Percentiles rank a stretch among this genome's conserved stretches.
phyloP scores from a whole-genome alignment of 331 rosid genomes.

The Pyracantha coccinea region DNA sequence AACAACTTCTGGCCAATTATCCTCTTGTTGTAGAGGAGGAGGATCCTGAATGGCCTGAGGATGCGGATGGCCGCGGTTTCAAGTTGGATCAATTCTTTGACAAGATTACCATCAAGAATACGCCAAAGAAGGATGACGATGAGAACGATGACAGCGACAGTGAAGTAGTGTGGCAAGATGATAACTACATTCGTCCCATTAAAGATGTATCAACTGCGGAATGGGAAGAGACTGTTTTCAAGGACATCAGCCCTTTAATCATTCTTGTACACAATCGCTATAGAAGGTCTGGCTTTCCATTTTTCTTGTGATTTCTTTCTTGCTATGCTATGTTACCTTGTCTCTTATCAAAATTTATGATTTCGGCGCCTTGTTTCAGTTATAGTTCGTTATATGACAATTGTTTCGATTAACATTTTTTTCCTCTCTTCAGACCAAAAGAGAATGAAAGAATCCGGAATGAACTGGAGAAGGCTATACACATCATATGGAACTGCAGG shows the following conservation, averaged over 20 bases:
- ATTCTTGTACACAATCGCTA: constrained; percentile 77
- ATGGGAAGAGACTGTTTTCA: constrained; percentile 89
- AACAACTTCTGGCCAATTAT: constrained; percentile 59
- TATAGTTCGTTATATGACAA: neutral
- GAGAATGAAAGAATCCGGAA: constrained; percentile 58
- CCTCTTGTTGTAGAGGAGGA: constrained; percentile 90
- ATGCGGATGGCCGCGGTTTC: constrained; percentile 21
- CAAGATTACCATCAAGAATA: constrained; percentile 74
- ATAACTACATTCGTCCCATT: constrained; percentile 77
- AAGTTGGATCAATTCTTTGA: constrained; percentile 76
- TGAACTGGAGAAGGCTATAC: constrained; percentile 71
- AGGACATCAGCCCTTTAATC: constrained; percentile 84
- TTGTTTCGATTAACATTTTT: neutral
- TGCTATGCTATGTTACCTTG: neutral
- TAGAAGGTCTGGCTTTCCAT: constrained; percentile 44
- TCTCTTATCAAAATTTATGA: neutral
- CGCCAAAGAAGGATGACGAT: constrained; percentile 23
- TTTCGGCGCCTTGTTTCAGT: neutral
- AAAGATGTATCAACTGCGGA: constrained; percentile 52
- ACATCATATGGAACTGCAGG: constrained; percentile 86
- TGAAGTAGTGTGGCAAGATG: constrained; percentile 65
- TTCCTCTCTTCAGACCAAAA: constrained; percentile 52
- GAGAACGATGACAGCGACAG: constrained; percentile 37
- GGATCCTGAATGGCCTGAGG: constrained; percentile 93
- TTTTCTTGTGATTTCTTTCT: neutral